Percentiles rank a stretch among this genome's conserved stretches.
Conservation (phyloP, 306 rosid genomes). For the Vigna trinervia region DNA sequence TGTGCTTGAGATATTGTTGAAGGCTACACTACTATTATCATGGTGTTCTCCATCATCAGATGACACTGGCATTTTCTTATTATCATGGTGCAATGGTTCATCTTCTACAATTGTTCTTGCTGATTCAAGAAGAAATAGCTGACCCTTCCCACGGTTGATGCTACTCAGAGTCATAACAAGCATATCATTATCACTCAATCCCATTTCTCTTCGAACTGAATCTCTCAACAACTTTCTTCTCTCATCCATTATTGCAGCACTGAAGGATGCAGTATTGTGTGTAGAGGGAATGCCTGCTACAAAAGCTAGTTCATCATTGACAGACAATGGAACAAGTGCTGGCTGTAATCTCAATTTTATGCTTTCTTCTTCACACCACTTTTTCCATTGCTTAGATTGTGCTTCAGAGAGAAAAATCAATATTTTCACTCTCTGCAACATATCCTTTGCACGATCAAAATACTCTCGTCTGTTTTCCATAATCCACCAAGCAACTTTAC, state of each 20-base stretch:
- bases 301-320: slow-evolving; percentile 83
- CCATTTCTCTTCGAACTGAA: slow-evolving; percentile 78
- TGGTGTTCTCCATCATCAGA: slow-evolving; percentile 36
- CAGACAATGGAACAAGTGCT: slow-evolving; percentile 75
- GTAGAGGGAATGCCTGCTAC: slow-evolving; percentile 76
- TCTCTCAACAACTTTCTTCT: slow-evolving; percentile 67
- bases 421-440: slow-evolving; percentile 73
- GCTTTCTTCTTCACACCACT: slow-evolving; percentile 82
- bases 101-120: slow-evolving; percentile 55
- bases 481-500: slow-evolving; percentile 95
- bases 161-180: slow-evolving; percentile 87
- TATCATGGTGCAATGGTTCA: slow-evolving; percentile 42
- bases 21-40: slow-evolving; percentile 40
- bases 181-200: slow-evolving; percentile 71
- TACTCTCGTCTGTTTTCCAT: slow-evolving; percentile 94
- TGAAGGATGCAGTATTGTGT: slow-evolving; percentile 62
- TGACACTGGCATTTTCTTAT: slow-evolving; percentile 44
- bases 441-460: slow-evolving; percentile 75
- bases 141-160: slow-evolving; percentile 93
- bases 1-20: slow-evolving; percentile 46
- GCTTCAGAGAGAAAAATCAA: slow-evolving; percentile 75
- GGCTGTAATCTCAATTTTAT: slow-evolving; percentile 69
- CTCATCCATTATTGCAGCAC: slow-evolving; percentile 65
- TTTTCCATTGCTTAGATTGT: slow-evolving; percentile 81
- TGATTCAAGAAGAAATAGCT: slow-evolving; percentile 79